phyloP scores from a whole-genome alignment of 768 basidiomycete species.

The Gymnopilus junonius region DNA sequence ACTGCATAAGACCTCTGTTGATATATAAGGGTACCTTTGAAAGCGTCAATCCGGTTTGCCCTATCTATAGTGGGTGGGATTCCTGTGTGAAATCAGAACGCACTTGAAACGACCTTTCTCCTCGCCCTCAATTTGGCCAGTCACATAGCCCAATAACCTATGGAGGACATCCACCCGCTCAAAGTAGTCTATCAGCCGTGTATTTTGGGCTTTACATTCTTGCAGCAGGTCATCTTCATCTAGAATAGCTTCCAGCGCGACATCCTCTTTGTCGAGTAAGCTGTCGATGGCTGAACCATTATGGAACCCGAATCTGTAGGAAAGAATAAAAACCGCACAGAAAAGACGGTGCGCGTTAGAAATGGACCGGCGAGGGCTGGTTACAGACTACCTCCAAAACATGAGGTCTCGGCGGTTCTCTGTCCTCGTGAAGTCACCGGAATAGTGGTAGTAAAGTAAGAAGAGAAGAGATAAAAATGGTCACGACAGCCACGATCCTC shows the following conservation, averaged over 20 bases:
- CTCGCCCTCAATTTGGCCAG: conserved; percentile 83
- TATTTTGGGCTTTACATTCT: conserved; percentile 96
- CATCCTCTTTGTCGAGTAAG: conserved; percentile 88
- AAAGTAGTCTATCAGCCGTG: conserved; percentile 86
- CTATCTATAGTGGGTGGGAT: background rate
- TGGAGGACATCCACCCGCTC: conserved; percentile 81
- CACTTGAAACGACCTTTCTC: conserved; percentile 84
- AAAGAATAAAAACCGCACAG: conserved; percentile 22
- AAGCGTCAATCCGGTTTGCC: background rate
- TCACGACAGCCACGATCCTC: conserved; percentile 6
- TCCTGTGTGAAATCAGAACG: conserved; percentile 34
- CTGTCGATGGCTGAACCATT: conserved; percentile 89
- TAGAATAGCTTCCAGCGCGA: conserved; percentile 87
- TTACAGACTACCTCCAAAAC: conserved; percentile 56
- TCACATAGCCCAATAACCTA: conserved; percentile 82
- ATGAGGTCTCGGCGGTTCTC: conserved; percentile 39
- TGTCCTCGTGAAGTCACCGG: conserved; percentile 22
- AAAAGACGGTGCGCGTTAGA: conserved; percentile 31
- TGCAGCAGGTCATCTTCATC: conserved; percentile 94
- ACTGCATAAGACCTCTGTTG: conserved; percentile 94
- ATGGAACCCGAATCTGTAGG: conserved; percentile 84
- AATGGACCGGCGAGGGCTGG: conserved; percentile 30
- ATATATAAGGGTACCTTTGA: conserved; percentile 85
- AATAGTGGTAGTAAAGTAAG: conserved; percentile 18
- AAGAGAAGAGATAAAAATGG: conserved; percentile 11